Conservation (phyloP, 2,329 filamentous ascomycete genomes). For the Colletotrichum liaoningense region DNA sequence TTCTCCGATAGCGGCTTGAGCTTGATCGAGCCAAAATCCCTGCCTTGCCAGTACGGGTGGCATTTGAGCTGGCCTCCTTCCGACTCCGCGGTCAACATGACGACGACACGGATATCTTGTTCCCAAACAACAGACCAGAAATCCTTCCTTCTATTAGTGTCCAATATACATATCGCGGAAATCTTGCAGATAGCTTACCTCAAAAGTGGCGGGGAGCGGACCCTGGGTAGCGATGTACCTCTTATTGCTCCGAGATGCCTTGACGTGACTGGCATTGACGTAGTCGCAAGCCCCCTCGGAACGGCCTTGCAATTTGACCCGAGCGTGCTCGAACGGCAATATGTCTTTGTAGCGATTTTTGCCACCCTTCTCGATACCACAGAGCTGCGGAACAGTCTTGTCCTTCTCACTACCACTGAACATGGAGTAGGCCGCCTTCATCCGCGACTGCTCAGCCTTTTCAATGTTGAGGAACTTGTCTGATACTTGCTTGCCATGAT, state of each 20-base stretch:
- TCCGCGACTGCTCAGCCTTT: conserved; percentile 86
- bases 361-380: conserved; percentile 90
- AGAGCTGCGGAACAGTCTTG: conserved; percentile 68
- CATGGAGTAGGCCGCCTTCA: conserved; percentile 79
- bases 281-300: conserved; percentile 84
- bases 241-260: conserved; percentile 85
- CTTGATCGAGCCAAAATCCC: conserved; percentile 81
- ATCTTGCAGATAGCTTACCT: conserved; percentile 65
- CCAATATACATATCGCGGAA: not conserved
- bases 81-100: conserved; percentile 95
- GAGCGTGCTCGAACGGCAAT: conserved; percentile 92
- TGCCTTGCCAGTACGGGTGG: conserved; percentile 89
- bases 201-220: conserved; percentile 90
- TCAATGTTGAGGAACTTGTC: conserved; percentile 89
- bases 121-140: conserved; percentile 99
- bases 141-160: conserved; percentile 67
- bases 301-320: conserved; percentile 81
- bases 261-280: conserved; percentile 91
- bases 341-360: conserved; percentile 99
- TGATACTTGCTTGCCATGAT: conserved; percentile 84
- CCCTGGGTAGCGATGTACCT: conserved; percentile 96
- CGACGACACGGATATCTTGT: conserved; percentile 92
- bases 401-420: conserved; percentile 50
- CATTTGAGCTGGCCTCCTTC: conserved; percentile 96
- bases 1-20: conserved; percentile 85